Evolutionary conservation across 2,329 filamentous ascomycete species (phyloP).

Genomic region (Fusarium sp.): DNA sequence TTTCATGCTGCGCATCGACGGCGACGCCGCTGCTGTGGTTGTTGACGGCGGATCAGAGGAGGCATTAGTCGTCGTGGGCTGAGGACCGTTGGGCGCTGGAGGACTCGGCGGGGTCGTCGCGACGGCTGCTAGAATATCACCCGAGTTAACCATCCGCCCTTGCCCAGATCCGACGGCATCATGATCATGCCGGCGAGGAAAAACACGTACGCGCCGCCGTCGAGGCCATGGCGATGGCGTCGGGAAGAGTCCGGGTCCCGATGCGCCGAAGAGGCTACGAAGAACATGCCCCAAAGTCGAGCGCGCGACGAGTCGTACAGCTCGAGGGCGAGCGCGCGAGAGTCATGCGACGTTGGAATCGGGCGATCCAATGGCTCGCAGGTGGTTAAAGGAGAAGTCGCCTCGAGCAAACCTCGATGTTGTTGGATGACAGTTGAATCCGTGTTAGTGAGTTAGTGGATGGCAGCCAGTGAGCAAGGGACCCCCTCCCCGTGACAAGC

Average conservation of each 20-base stretch:
- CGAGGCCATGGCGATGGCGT: constrained; percentile 48
- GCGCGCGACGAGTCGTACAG: constrained; percentile 9
- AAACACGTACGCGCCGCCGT: constrained; percentile 44
- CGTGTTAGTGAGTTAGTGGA: constrained; percentile 41
- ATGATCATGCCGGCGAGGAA: not conserved
- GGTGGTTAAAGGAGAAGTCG: constrained; percentile 7
- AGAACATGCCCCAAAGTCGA: constrained; percentile 29
- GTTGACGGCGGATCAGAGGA: constrained; percentile 15
- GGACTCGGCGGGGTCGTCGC: constrained; percentile 15
- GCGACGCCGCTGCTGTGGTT: not conserved
- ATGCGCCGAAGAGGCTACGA: constrained; percentile 28
- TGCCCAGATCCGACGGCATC: not conserved
- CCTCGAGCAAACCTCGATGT: constrained; percentile 19
- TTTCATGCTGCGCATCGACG: constrained; percentile 9
- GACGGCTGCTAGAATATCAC: constrained; percentile 19
- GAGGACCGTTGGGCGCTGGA: not conserved
- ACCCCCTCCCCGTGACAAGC: constrained; percentile 33
- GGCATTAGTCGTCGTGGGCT: constrained; percentile 4
- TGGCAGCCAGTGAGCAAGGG: constrained; percentile 15
- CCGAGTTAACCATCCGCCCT: constrained; percentile 26
- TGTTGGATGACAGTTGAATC: constrained; percentile 22
- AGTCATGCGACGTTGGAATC: constrained; percentile 26
- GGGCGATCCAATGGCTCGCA: constrained; percentile 21
- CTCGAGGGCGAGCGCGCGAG: not conserved
- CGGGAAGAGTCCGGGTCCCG: constrained; percentile 32